Conservation (phyloP, 2,329 filamentous ascomycete species). For the Aureobasidium sp. region DNA sequence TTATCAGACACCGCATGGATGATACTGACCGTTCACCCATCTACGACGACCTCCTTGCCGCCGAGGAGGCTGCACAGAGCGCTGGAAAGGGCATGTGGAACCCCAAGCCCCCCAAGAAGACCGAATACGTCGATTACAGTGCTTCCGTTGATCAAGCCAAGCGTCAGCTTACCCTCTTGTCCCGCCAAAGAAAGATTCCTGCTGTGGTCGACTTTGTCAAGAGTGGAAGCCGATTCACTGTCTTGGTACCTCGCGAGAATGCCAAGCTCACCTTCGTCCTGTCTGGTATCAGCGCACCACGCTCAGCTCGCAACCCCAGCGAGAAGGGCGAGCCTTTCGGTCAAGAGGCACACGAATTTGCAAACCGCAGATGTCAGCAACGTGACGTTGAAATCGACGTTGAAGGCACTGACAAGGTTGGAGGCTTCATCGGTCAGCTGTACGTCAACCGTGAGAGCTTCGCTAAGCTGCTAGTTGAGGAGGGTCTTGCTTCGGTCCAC, state of each 20-base stretch:
- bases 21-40: constrained; percentile 90
- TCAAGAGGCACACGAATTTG: constrained; percentile 87
- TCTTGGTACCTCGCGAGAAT: constrained; percentile 85
- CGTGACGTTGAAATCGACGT: constrained; percentile 95
- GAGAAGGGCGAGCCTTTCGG: constrained; percentile 90
- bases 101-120: constrained; percentile 74
- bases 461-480: constrained; percentile 85
- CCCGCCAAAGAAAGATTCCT: constrained; percentile 85
- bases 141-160: constrained; percentile 93
- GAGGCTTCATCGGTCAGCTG: constrained; percentile 91
- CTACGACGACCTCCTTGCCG: constrained; percentile 80
- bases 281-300: constrained; percentile 83
- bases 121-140: constrained; percentile 81
- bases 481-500: constrained; percentile 87
- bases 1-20: constrained; percentile 90
- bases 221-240: constrained; percentile 87
- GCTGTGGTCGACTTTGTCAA: constrained; percentile 97
- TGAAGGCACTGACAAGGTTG: constrained; percentile 89
- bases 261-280: constrained; percentile 93
- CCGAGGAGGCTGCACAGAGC: constrained; percentile 74
- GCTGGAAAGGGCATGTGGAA: constrained; percentile 95
- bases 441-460: constrained; percentile 95
- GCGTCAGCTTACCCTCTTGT: constrained; percentile 79
- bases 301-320: constrained; percentile 70
- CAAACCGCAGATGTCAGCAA: constrained; percentile 81